Conservation (phyloP, 2,329 filamentous ascomycete genomes). For the Ophiostoma montium region DNA sequence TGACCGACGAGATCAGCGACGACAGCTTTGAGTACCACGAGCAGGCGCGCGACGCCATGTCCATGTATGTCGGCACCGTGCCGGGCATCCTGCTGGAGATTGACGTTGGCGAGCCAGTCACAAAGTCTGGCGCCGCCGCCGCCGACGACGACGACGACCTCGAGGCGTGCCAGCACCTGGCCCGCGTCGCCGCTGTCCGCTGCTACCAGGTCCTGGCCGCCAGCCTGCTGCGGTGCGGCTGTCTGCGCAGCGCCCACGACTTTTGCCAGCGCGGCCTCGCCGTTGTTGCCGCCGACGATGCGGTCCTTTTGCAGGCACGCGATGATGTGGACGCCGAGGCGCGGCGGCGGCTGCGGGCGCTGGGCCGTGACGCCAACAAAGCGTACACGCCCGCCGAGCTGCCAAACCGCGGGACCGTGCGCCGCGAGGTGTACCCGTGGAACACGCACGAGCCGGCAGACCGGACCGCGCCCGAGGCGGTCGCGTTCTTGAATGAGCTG, state of each 20-base stretch:
- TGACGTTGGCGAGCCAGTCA: no score
- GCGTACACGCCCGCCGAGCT: slow-evolving; percentile 39
- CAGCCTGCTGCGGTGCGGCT: slow-evolving; percentile 49
- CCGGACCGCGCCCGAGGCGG: slow-evolving; percentile 52
- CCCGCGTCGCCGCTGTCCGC: slow-evolving; percentile 36
- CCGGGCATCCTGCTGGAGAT: slow-evolving; percentile 29
- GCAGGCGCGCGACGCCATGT: slow-evolving; percentile 40
- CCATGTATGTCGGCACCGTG: slow-evolving; percentile 23
- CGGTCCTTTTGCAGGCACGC: slow-evolving; percentile 39
- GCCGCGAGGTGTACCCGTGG: slow-evolving; percentile 58
- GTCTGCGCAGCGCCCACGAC: slow-evolving; percentile 50
- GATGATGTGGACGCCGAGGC: slow-evolving; percentile 39
- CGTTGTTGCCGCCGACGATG: slow-evolving; percentile 30
- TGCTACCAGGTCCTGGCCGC: slow-evolving; percentile 46
- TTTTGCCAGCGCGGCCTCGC: slow-evolving; percentile 50
- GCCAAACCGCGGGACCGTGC: slow-evolving; percentile 56
- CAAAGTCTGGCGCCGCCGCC: not conserved
- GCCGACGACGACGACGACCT: not conserved
- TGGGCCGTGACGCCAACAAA: not conserved
- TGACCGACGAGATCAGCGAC: slow-evolving; percentile 67
- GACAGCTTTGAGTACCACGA: slow-evolving; percentile 76
- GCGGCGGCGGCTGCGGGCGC: slow-evolving; percentile 18
- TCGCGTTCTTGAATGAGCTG: slow-evolving; percentile 57
- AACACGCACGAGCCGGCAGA: slow-evolving; percentile 55
- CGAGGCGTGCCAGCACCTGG: slow-evolving; percentile 22